Conservation (phyloP, 2,329 filamentous ascomycete genomes). For the Tolypocladium amazonense region DNA sequence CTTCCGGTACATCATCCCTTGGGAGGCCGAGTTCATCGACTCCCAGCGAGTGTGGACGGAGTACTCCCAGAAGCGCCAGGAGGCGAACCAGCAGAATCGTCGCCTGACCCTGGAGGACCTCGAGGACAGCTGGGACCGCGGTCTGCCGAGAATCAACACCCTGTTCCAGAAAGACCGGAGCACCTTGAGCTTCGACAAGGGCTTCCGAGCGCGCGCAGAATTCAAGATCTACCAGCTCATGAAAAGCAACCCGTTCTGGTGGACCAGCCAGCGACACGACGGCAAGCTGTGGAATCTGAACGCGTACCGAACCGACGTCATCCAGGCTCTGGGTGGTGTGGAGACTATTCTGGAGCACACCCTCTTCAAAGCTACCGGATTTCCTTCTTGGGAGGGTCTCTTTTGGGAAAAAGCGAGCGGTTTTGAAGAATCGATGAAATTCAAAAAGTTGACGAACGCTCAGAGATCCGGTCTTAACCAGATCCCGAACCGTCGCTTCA, state of each 20-base stretch:
- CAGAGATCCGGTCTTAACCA: slow-evolving; percentile 95
- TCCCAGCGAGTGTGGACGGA: slow-evolving; percentile 99
- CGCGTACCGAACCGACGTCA: slow-evolving; percentile 90
- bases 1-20: slow-evolving; percentile 97
- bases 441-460: slow-evolving; percentile 97
- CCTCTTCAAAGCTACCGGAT: slow-evolving; percentile 91
- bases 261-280: slow-evolving; percentile 95
- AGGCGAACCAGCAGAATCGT: slow-evolving; percentile 95
- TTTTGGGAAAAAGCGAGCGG: slow-evolving; percentile 69
- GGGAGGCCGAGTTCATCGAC: slow-evolving; percentile 98
- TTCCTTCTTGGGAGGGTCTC: slow-evolving; percentile 91
- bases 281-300: slow-evolving; percentile 97
- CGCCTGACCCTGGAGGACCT: slow-evolving; percentile 90
- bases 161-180: slow-evolving; percentile 98
- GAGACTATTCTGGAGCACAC: slow-evolving; percentile 97
- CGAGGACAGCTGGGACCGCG: slow-evolving; percentile 97
- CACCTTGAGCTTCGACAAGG: slow-evolving; percentile 96
- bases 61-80: slow-evolving; percentile 93
- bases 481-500: slow-evolving; percentile 97
- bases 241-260: slow-evolving; percentile 99
- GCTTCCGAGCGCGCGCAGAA: slow-evolving; percentile 87
- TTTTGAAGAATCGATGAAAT: slow-evolving; percentile 71
- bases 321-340: slow-evolving; percentile 90
- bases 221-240: slow-evolving; percentile 98
- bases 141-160: slow-evolving; percentile 94